Evolutionary conservation across 192 early-diverging fungal species (phyloP), one percentile per base, ranked within the genome.

Genomic region (Coemansia sp.): DNA sequence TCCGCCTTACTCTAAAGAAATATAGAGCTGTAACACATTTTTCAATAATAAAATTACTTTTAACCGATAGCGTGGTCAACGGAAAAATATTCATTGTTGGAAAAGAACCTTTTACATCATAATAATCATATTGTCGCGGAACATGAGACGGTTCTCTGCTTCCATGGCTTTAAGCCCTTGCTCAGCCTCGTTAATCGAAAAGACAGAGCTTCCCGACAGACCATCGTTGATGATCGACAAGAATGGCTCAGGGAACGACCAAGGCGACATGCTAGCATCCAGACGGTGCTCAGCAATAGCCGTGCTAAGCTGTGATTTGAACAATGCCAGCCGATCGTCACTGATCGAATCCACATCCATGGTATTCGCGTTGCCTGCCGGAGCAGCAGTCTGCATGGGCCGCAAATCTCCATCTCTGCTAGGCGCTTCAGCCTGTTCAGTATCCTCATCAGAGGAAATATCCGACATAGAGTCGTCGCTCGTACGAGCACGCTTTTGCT

Each of bases 111-210:
- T n/a, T 40, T 82, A 90, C 63, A 90, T 87, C 60, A 82, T 76
- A 56, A 88, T 82, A 42, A 88, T 69, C 46, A 82, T 73, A 18
- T 80, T 81, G 50, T 83, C 83, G 30, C 80, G 81, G 64, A 83
- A 89, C 86, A 88, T 89, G 23, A 90, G 67, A 37, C 87, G 81
- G 66, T 90, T 90, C 20, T 71, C 81, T 11, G 63, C 57, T 49
- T 80, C 69, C 89, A 90, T 82, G 36, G 60, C 66, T 26, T 69
- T 60, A 52, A 90, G 66, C 12, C 84, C 85, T 1, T 66, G 66
- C 20, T 83, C 79, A 3, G 82, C 81, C 79, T 90, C 87, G 40
- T 53, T 52, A 3, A 70, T 48, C 16, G 77, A 75, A 56, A 88
- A 90, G 15, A 60, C 57, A 1, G 63, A 57, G 11, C 18, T 45